Base-by-base conservation (phyloP, 352 stramenopile genomes). In the Globisporangium cylindrosporum region DNA sequence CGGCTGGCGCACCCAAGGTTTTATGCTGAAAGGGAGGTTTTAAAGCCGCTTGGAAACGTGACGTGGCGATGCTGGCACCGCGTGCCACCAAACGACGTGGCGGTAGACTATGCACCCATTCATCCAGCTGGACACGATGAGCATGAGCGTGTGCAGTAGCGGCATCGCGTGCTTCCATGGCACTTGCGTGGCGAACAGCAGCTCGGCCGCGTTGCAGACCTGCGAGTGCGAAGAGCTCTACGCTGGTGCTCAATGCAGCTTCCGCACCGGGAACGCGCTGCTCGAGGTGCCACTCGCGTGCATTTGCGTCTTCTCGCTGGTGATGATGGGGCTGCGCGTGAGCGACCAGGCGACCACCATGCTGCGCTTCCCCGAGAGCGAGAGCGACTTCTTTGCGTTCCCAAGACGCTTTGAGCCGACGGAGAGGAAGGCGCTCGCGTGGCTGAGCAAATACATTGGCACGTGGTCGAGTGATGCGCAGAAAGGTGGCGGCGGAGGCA, bases 181-280 rank as follows among this genome's bases (percentile, higher is more conserved):
- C 18, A 15, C 54, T 6, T 92, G 84, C 38, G 73, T 77, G 22
- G 36, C 59, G 6, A 68, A 65, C 49, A 62, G 68, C 6, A 62
- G 25, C 24, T 65, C 68, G 7, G 69, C 27, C 1, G 43, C 27
- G 9, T 20, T 38, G 10, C 48, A 78, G 25, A 51, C 62, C 14
- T 92, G 82, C 27, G 29, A 67, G 41, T 92, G 84, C 36, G 62
- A 84, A 34, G 65, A 67, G 24, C 72, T 84, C 53, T 92, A 90
- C 59, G 64, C 64, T 10, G 81, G 79, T 12, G 75, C 61, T 4
- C 79, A 89, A 63, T 92, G 84, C 62, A 69, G 73, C 36, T 73
- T 75, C 41, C 73, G 84, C 49, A 66, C 18, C 8, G 71, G 76
- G 24, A 69, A 88, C 55, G 36, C 77, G 38, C 82, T 80, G 67